phyloP scores from a whole-genome alignment of 345 rosid genomes.

The Kernera saxatilis region DNA sequence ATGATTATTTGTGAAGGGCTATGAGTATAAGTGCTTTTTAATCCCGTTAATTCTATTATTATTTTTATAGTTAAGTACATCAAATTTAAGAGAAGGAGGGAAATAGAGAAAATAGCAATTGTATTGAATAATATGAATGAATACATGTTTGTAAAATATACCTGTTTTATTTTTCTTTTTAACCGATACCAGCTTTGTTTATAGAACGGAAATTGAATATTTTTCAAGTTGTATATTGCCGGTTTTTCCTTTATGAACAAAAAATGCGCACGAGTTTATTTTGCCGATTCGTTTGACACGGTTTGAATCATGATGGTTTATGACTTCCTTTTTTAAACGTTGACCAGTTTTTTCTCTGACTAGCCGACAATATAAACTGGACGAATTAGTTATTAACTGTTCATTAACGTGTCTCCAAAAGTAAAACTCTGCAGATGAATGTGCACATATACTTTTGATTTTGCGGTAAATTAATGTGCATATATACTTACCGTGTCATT shows the following conservation, averaged over 20 bases:
- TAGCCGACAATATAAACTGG: background rate
- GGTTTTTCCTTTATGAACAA: background rate
- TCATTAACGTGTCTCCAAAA: background rate
- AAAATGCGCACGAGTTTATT: background rate
- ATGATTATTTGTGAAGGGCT: background rate
- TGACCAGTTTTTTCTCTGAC: background rate
- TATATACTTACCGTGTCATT: background rate
- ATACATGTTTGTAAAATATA: background rate
- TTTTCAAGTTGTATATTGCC: background rate
- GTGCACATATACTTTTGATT: background rate
- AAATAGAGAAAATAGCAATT: background rate
- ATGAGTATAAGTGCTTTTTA: background rate
- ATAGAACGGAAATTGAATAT: background rate
- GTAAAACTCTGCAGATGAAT: background rate
- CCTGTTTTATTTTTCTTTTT: background rate
- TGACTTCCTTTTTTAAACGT: background rate
- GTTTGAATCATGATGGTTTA: background rate
- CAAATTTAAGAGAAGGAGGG: background rate
- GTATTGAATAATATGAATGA: background rate
- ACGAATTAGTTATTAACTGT: background rate
- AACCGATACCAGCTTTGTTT: background rate
- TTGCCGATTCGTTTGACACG: background rate
- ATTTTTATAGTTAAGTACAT: background rate
- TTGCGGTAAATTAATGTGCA: background rate
- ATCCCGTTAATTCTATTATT: background rate